Evolutionary conservation across 805 yeast species (phyloP).

Genomic region (Starmerella powellii): DNA sequence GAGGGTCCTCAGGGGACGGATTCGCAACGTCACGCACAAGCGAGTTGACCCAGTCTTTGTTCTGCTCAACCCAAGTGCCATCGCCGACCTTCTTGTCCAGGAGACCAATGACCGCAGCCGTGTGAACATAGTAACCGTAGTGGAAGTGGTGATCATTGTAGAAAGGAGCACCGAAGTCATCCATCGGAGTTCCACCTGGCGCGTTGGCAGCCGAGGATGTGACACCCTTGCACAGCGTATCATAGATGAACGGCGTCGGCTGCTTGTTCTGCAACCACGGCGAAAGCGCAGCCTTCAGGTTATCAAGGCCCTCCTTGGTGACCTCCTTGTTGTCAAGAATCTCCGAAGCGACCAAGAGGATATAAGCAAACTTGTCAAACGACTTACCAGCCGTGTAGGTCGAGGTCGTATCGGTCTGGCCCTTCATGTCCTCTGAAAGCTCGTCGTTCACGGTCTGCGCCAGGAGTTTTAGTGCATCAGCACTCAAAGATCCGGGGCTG

Average conservation of each 20-base stretch:
- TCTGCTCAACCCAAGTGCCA: slow-evolving; percentile 35
- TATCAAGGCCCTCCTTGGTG: slow-evolving; percentile 41
- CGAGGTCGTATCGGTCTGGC: slow-evolving; percentile 58
- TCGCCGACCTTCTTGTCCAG: slow-evolving; percentile 46
- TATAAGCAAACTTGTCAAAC: slow-evolving; percentile 80
- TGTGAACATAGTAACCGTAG: slow-evolving; percentile 70
- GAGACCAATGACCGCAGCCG: slow-evolving; percentile 65
- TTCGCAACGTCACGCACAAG: slow-evolving; percentile 59
- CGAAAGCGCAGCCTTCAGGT: slow-evolving; percentile 54
- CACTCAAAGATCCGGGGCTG: slow-evolving; percentile 32
- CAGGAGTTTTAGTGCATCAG: slow-evolving; percentile 35
- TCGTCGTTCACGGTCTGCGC: slow-evolving; percentile 42
- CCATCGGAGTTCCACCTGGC: slow-evolving; percentile 34
- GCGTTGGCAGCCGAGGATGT: slow-evolving; percentile 39
- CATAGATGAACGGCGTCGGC: slow-evolving; percentile 62
- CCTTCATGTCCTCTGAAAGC: slow-evolving; percentile 41
- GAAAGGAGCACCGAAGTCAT: slow-evolving; percentile 66
- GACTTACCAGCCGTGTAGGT: slow-evolving; percentile 87
- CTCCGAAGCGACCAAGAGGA: slow-evolving; percentile 58
- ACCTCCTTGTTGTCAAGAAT: slow-evolving; percentile 46
- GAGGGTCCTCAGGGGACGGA: slow-evolving; percentile 41
- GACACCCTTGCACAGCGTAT: slow-evolving; percentile 43
- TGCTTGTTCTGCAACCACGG: slow-evolving; percentile 62
- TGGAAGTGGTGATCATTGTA: slow-evolving; percentile 86
- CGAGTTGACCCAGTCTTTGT: slow-evolving; percentile 47